Conservation (phyloP, 2,329 filamentous ascomycete species). For the Thelonectria discophora region DNA sequence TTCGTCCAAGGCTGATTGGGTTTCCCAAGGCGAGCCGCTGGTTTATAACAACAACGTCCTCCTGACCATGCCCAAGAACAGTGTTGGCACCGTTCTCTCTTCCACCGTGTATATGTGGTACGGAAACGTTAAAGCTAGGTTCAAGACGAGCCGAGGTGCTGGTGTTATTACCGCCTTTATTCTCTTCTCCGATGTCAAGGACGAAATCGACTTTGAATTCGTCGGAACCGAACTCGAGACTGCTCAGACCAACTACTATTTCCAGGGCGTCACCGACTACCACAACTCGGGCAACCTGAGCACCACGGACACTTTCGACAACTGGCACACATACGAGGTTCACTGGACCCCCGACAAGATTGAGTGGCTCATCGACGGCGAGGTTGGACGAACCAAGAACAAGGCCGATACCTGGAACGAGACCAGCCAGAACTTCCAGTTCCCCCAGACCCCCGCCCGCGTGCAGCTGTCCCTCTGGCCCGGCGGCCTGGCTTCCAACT, state of each 20-base stretch:
- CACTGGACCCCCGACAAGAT: conserved; percentile 90
- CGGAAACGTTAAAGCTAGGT: conserved; percentile 84
- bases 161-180: conserved; percentile 99
- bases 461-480: conserved; percentile 97
- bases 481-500: conserved; percentile 81
- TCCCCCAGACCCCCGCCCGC: conserved; percentile 89
- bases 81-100: conserved; percentile 86
- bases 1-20: conserved; percentile 82
- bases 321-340: conserved; percentile 91
- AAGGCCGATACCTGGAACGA: conserved; percentile 86
- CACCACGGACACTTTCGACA: conserved; percentile 73
- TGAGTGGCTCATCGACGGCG: conserved; percentile 87
- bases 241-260: conserved; percentile 97
- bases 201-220: conserved; percentile 98
- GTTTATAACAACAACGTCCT: conserved; percentile 74
- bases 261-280: conserved; percentile 90
- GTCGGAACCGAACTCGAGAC: conserved; percentile 80
- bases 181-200: conserved; percentile 92
- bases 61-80: conserved; percentile 88
- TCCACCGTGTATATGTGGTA: conserved; percentile 95
- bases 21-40: conserved; percentile 80
- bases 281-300: conserved; percentile 78
- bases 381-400: conserved; percentile 76
- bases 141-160: conserved; percentile 83
- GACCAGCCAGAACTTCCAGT: conserved; percentile 83